A percentile compares a stretch with the other conserved stretches of the same genome.
phyloP scores from a whole-genome alignment of 805 yeast species.

The Cyberlindnera petersonii region DNA sequence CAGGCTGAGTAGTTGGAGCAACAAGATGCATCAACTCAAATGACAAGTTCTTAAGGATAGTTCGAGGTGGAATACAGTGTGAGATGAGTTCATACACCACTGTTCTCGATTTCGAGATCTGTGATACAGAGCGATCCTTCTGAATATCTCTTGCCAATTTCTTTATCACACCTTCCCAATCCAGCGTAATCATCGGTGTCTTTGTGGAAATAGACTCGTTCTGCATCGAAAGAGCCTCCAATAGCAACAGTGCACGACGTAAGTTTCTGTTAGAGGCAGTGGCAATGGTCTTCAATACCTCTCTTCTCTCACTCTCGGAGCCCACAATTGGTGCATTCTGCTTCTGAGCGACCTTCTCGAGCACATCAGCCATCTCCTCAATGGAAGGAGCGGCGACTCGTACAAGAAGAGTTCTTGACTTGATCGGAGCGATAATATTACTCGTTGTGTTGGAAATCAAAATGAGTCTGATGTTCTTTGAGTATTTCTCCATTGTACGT shows the following conservation, averaged over 20 bases:
- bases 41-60: slow-evolving; percentile 63
- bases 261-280: slow-evolving; percentile 61
- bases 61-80: slow-evolving; percentile 88
- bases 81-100: slow-evolving; percentile 78
- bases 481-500: slow-evolving; percentile 94
- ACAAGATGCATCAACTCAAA: slow-evolving; percentile 40
- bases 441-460: slow-evolving; percentile 87
- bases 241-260: slow-evolving; percentile 68
- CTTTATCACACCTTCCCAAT: slow-evolving; percentile 83
- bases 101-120: slow-evolving; percentile 53
- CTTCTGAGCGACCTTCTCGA: slow-evolving; percentile 50
- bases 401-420: slow-evolving; percentile 86
- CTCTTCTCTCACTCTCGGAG: slow-evolving; percentile 35
- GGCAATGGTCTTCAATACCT: slow-evolving; percentile 51
- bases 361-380: slow-evolving; percentile 53
- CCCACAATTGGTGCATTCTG: slow-evolving; percentile 45
- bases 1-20: slow-evolving; percentile 33
- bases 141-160: slow-evolving; percentile 58
- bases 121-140: slow-evolving; percentile 60
- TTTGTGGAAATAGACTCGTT: slow-evolving; percentile 45
- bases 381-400: slow-evolving; percentile 78
- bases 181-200: slow-evolving; percentile 63
- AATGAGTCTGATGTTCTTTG: slow-evolving; percentile 78
- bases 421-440: slow-evolving; percentile 88
- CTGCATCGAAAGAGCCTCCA: slow-evolving; percentile 79